A percentile compares a stretch with the other conserved stretches of the same genome.
Evolutionary conservation across 1,284 basidiomycete species (phyloP).

Genomic region (Grifola frondosa): DNA sequence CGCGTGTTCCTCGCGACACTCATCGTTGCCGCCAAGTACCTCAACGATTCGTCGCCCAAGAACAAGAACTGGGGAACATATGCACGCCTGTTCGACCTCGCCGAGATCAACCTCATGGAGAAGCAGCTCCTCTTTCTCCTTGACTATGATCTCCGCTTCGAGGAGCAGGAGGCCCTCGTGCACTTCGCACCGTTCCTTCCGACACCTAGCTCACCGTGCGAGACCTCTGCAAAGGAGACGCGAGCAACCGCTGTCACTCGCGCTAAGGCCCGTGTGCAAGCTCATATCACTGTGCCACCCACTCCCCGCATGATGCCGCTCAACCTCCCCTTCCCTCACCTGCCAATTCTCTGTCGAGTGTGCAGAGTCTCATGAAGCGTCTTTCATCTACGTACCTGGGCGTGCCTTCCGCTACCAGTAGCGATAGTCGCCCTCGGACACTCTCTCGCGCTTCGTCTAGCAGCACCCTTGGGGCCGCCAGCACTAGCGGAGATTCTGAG

Average conservation of each 20-base stretch:
- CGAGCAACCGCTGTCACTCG: constrained; percentile 57
- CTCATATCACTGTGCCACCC: constrained; percentile 36
- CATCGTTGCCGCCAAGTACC: constrained; percentile 96
- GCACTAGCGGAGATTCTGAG: constrained; percentile 55
- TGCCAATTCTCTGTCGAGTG: constrained; percentile 28
- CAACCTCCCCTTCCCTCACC: constrained; percentile 26
- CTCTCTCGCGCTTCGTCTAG: constrained; percentile 31
- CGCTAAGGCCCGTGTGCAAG: constrained; percentile 58
- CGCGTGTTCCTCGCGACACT: constrained; percentile 94
- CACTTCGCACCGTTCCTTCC: constrained; percentile 64
- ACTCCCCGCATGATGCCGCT: constrained; percentile 39
- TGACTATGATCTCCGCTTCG: constrained; percentile 87
- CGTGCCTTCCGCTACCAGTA: constrained; percentile 22
- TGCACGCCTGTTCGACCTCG: constrained; percentile 70
- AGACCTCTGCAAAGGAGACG: constrained; percentile 40
- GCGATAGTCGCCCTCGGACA: constrained; percentile 22
- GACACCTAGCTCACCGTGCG: constrained; percentile 24
- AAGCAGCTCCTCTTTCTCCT: constrained; percentile 88
- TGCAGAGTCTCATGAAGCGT: constrained; percentile 55
- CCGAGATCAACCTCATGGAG: constrained; percentile 96
- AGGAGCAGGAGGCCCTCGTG: constrained; percentile 71
- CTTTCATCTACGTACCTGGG: constrained; percentile 49
- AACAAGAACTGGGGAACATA: constrained; percentile 92
- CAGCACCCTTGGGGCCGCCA: constrained; percentile 39
- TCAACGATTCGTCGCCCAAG: constrained; percentile 95